phyloP scores from a whole-genome alignment of 257 asterid genomes.

The Ilex asprella region DNA sequence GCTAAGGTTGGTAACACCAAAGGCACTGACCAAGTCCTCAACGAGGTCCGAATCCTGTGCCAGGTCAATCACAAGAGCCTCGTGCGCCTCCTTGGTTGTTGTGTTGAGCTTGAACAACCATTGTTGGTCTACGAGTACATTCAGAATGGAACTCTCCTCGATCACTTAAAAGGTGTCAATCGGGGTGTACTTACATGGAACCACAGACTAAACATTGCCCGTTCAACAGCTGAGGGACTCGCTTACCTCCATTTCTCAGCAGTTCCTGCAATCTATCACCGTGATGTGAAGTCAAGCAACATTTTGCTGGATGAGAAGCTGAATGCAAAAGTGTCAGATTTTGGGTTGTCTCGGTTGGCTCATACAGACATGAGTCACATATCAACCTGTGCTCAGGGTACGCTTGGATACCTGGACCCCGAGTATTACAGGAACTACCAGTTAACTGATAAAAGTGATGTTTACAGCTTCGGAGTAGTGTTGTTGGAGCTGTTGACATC shows the following conservation, averaged over 20 bases:
- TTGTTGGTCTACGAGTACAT: conserved; percentile 15
- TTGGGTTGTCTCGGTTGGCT: conserved; percentile 77
- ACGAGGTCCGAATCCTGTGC: conserved; percentile 84
- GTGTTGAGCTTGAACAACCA: conserved; percentile 90
- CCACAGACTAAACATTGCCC: conserved; percentile 53
- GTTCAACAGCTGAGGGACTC: conserved; percentile 73
- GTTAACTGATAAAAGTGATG: conserved; percentile 86
- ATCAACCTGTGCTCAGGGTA: conserved; percentile 94
- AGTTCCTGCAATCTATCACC: conserved; percentile 76
- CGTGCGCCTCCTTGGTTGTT: conserved; percentile 79
- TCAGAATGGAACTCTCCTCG: conserved; percentile 55
- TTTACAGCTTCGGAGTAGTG: conserved; percentile 87
- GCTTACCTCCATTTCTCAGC: conserved; percentile 92
- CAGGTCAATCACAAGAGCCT: conserved; percentile 86
- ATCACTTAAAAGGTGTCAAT: conserved; percentile 37
- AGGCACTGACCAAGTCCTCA: conserved; percentile 80
- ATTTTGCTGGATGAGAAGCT: conserved; percentile 64
- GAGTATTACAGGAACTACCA: conserved; percentile 86
- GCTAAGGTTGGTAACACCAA: conserved; percentile 84
- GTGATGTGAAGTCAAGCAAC: conserved; percentile 90
- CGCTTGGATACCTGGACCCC: conserved; percentile 89
- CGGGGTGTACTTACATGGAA: conserved; percentile 44
- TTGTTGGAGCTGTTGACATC: conserved; percentile 79
- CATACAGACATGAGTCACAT: conserved; percentile 85
- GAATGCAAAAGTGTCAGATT: conserved; percentile 75